Evolutionary conservation across 495 filamentous ascomycete genomes (phyloP).

Genomic region (Penicillium fimorum): DNA sequence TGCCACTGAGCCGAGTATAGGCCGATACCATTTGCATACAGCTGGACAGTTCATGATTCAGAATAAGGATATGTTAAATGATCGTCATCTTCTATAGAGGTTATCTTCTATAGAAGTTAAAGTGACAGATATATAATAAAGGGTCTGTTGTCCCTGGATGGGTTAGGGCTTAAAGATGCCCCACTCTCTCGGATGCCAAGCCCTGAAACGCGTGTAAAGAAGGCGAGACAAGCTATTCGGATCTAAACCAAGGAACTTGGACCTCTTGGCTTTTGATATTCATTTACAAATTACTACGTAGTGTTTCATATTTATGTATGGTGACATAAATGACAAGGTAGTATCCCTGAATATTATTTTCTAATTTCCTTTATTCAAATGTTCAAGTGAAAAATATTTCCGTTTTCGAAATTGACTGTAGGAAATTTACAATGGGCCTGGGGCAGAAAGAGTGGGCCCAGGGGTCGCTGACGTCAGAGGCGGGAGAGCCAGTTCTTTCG

Average conservation of each 20-base stretch:
- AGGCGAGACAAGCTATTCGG: constrained; percentile 3
- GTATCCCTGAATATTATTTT: too few species aligned
- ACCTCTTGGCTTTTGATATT: neutral
- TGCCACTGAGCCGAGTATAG: constrained; percentile 2
- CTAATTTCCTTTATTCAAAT: too few species aligned
- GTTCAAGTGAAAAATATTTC: neutral
- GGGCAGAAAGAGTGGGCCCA: constrained; percentile 4
- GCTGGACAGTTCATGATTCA: neutral
- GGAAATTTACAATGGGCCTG: neutral
- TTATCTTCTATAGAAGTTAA: neutral
- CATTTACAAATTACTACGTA: neutral
- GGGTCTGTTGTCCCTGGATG: neutral
- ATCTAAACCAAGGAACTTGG: constrained; percentile 1
- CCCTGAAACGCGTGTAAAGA: constrained; percentile 7
- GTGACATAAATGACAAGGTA: too few species aligned
- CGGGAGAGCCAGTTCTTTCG: constrained; percentile 7
- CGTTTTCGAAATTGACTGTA: neutral
- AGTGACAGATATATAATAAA: neutral
- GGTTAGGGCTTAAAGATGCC: neutral
- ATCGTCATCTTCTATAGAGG: too few species aligned
- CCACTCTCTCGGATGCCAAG: constrained; percentile 3
- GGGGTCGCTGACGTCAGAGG: constrained; percentile 12
- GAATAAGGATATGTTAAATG: too few species aligned
- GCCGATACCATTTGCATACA: neutral
- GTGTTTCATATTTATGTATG: neutral